A percentile compares a stretch with the other conserved stretches of the same genome.
Evolutionary conservation across 2,329 filamentous ascomycete species (phyloP).

Genomic region (Trichoderma sp.): DNA sequence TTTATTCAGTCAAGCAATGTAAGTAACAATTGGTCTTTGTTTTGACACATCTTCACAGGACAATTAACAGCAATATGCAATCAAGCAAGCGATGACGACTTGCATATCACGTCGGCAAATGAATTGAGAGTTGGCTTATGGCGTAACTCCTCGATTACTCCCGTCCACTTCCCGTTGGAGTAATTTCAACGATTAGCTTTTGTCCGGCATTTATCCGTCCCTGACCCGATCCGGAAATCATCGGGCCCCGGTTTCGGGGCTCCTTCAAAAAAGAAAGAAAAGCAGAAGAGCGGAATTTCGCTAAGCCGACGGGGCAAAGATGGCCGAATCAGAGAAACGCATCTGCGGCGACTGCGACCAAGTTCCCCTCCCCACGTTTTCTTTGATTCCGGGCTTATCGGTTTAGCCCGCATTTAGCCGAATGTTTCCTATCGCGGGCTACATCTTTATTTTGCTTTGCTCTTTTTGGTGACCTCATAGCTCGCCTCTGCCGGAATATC

Average conservation of each 20-base stretch:
- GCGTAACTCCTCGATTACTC: neutral
- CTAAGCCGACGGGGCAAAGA: neutral
- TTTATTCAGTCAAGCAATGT: neutral
- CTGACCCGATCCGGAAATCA: neutral
- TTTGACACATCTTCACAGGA: neutral
- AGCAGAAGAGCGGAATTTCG: neutral
- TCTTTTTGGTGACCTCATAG: neutral
- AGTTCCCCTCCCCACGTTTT: neutral
- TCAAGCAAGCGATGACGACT: neutral
- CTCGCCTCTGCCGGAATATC: neutral
- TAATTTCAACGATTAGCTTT: neutral
- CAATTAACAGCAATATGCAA: neutral
- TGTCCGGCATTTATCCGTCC: neutral
- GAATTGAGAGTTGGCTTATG: neutral
- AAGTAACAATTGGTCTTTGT: neutral
- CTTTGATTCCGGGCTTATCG: neutral
- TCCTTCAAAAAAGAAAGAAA: too few species aligned
- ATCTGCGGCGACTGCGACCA: neutral
- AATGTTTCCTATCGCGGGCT: neutral
- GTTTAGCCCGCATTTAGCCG: conserved; percentile 14
- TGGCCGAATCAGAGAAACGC: neutral
- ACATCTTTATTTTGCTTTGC: neutral
- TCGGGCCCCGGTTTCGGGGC: conserved; percentile 1
- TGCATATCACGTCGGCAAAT: neutral
- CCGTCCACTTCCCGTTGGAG: neutral